A percentile compares a stretch with the other conserved stretches of the same genome.
Evolutionary conservation across 2,329 filamentous ascomycete genomes (phyloP).

Genomic region (Leptographium wingfieldii): DNA sequence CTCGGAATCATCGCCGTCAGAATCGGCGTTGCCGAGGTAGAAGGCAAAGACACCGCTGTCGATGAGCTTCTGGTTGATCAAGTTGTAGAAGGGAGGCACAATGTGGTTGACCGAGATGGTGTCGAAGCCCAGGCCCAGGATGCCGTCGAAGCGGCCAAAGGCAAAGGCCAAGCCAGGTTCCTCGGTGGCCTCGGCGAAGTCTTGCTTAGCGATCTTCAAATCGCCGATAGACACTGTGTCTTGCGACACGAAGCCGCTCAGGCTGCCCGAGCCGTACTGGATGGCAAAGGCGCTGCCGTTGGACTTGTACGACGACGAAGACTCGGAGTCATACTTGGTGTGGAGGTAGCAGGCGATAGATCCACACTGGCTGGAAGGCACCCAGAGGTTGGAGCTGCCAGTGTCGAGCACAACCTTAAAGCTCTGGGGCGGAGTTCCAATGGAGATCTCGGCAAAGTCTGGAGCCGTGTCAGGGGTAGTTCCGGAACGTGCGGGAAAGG

Average conservation of each 20-base stretch:
- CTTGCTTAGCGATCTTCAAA: constrained; percentile 73
- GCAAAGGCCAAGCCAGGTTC: constrained; percentile 96
- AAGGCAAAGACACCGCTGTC: constrained; percentile 94
- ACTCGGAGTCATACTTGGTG: constrained; percentile 84
- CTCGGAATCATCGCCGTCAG: constrained; percentile 63
- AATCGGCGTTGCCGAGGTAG: constrained; percentile 69
- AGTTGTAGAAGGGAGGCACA: constrained; percentile 89
- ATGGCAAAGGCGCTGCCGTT: constrained; percentile 92
- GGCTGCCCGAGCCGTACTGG: constrained; percentile 84
- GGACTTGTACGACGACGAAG: constrained; percentile 83
- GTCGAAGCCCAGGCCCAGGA: constrained; percentile 87
- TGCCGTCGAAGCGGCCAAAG: constrained; percentile 95
- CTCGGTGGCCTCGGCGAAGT: constrained; percentile 90
- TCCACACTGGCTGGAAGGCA: constrained; percentile 77
- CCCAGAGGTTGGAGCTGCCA: constrained; percentile 98
- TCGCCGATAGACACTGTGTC: constrained; percentile 83
- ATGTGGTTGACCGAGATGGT: constrained; percentile 96
- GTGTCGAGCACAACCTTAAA: constrained; percentile 99
- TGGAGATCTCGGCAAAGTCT: constrained; percentile 95
- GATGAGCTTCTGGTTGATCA: constrained; percentile 78
- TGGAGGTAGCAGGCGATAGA: constrained; percentile 98
- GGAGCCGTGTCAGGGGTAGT: not conserved
- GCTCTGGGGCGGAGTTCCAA: constrained; percentile 81
- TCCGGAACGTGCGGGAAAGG: not conserved
- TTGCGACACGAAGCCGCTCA: constrained; percentile 87